Percentiles rank a stretch among this genome's conserved stretches.
These are phyloP conservation scores for Globisporangium spiculum DNA, from an alignment of 352 stramenopile species.

Conservation along the genomic window DNA sequence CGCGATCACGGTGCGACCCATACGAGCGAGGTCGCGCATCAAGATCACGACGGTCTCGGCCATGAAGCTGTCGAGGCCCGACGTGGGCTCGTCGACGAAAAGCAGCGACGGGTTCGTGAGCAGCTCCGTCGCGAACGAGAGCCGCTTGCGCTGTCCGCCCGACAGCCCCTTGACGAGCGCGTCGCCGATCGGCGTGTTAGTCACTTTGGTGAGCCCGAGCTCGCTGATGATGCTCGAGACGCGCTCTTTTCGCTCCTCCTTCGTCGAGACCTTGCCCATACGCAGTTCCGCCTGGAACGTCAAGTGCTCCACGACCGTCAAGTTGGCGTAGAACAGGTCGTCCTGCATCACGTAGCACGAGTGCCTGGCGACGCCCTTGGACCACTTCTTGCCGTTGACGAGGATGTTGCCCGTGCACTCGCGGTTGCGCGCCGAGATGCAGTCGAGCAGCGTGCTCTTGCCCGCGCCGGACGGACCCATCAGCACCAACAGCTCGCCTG, in stretches of 20 bases:
- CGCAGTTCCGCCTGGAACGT: slow-evolving; percentile 76
- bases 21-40: slow-evolving; percentile 56
- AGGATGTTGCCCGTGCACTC: slow-evolving; percentile 46
- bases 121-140: slow-evolving; percentile 80
- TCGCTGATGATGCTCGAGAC: slow-evolving; percentile 39
- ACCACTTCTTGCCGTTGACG: slow-evolving; percentile 54
- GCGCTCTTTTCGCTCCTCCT: slow-evolving; percentile 18
- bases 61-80: slow-evolving; percentile 44
- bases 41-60: slow-evolving; percentile 33
- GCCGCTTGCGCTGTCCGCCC: slow-evolving; percentile 75
- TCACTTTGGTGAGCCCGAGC: slow-evolving; percentile 36
- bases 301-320: slow-evolving; percentile 85
- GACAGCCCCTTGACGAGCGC: slow-evolving; percentile 44
- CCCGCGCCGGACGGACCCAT: slow-evolving; percentile 41
- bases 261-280: slow-evolving; percentile 33
- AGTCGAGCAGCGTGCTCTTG: slow-evolving; percentile 40
- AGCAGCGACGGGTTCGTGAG: slow-evolving; percentile 65
- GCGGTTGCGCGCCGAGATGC: slow-evolving; percentile 38
- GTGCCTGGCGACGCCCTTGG: slow-evolving; percentile 22
- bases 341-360: slow-evolving; percentile 82
- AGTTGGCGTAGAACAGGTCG: slow-evolving; percentile 77
- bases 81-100: slow-evolving; percentile 82
- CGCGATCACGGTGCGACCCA: slow-evolving; percentile 76
- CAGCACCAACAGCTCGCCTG: slow-evolving; percentile 31
- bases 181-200: slow-evolving; percentile 48